phyloP scores from a whole-genome alignment of 768 basidiomycete species.

The Omphalotus guepiniiformis region DNA sequence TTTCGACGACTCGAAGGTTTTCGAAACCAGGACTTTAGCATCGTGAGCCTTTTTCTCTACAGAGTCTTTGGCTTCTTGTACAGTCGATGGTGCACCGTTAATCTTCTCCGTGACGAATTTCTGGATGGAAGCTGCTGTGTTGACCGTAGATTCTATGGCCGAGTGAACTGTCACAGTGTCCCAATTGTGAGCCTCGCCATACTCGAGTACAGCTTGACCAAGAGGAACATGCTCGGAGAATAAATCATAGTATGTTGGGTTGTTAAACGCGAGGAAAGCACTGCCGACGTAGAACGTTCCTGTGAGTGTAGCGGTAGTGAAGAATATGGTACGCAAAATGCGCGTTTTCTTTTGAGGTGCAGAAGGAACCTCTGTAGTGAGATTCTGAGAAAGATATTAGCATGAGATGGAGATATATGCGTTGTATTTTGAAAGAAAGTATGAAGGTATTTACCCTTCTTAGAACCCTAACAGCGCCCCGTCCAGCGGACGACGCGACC shows the following conservation, averaged over 20 bases:
- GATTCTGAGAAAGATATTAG: constrained; percentile 38
- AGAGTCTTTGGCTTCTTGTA: constrained; percentile 24
- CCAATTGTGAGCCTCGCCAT: constrained; percentile 76
- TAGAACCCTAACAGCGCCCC: constrained; percentile 46
- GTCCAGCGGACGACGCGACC: constrained; percentile 39
- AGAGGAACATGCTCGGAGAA: constrained; percentile 80
- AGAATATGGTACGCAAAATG: constrained; percentile 55
- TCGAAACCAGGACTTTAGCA: constrained; percentile 35
- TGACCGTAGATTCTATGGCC: constrained; percentile 49
- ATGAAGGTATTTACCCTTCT: constrained; percentile 50
- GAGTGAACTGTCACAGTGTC: constrained; percentile 66
- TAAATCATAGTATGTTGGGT: constrained; percentile 78
- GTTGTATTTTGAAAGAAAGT: constrained; percentile 1
- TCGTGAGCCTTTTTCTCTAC: constrained; percentile 34
- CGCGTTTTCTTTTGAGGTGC: constrained; percentile 49
- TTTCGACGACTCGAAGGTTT: constrained; percentile 39
- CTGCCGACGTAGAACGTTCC: constrained; percentile 83
- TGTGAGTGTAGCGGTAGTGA: constrained; percentile 63
- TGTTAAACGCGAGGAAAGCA: constrained; percentile 72
- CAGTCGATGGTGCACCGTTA: constrained; percentile 32
- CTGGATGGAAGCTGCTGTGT: constrained; percentile 44
- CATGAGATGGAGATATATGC: constrained; percentile 8
- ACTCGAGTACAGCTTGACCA: constrained; percentile 73
- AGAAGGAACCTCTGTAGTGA: constrained; percentile 53
- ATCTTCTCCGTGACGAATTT: constrained; percentile 48